These are phyloP conservation scores for Lactarius evosmus DNA, from an alignment of 768 basidiomycete genomes.

Conservation along the genomic window DNA sequence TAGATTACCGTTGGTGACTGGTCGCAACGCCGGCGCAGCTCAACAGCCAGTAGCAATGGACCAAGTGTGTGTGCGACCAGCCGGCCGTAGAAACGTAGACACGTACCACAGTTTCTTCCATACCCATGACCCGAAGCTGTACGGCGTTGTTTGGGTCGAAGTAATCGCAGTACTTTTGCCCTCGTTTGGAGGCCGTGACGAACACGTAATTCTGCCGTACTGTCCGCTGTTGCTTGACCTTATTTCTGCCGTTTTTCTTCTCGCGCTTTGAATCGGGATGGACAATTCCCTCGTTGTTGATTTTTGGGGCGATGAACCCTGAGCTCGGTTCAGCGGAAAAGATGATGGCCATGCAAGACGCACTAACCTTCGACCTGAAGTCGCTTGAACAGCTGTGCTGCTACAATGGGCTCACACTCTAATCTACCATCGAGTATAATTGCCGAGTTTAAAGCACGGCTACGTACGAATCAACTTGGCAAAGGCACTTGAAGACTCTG, in stretches of 20 bases:
- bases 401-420: conserved; percentile 55
- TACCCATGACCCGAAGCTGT: conserved; percentile 59
- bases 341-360: not conserved
- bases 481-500: conserved; percentile 48
- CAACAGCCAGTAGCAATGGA: not conserved
- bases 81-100: not conserved
- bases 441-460: not conserved
- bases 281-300: conserved; percentile 35
- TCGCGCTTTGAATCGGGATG: conserved; percentile 44
- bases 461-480: conserved; percentile 56
- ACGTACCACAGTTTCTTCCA: conserved; percentile 51
- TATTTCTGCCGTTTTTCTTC: conserved; percentile 33
- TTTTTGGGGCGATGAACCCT: conserved; percentile 62
- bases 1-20: conserved; percentile 2
- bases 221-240: conserved; percentile 45
- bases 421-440: conserved; percentile 14
- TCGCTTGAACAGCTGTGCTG: conserved; percentile 61
- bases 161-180: conserved; percentile 57
- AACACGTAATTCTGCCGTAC: conserved; percentile 60
- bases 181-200: conserved; percentile 44
- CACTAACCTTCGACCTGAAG: conserved; percentile 65
- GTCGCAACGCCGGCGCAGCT: not conserved
- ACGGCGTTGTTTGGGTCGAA: conserved; percentile 60
- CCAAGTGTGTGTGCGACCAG: not conserved
- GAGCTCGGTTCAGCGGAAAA: not conserved